A percentile compares a stretch with the other conserved stretches of the same genome.
Conservation (phyloP, 129 eudicot species). For the Lonicera japonica region DNA sequence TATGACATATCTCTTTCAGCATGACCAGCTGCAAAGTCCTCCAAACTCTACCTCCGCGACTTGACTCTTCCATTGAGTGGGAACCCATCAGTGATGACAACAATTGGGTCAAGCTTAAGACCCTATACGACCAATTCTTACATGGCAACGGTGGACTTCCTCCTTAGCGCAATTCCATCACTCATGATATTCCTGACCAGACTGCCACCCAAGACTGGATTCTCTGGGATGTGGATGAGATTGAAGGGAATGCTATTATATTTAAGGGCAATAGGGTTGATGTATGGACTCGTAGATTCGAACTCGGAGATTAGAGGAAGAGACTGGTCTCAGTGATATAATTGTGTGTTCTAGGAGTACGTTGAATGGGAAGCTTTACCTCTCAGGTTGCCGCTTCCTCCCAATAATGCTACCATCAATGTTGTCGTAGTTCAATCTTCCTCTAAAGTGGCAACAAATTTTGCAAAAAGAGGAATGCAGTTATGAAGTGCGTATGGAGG, state of each 20-base stretch:
- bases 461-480: too few species aligned
- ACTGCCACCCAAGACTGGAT: conserved; percentile 73
- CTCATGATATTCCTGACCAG: conserved; percentile 69
- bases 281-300: too few species aligned
- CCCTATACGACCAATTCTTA: conserved; percentile 55
- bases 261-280: conserved; percentile 45
- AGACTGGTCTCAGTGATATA: conserved; percentile 44
- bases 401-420: conserved; percentile 67
- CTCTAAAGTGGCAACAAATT: conserved; percentile 3
- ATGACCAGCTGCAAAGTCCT: too few species aligned
- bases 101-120: conserved; percentile 47
- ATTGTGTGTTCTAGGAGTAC: conserved; percentile 66
- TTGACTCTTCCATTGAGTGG: conserved; percentile 78
- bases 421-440: conserved; percentile 68
- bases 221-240: too few species aligned
- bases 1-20: too few species aligned
- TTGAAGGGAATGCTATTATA: too few species aligned
- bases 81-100: conserved; percentile 46
- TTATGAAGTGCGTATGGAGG: too few species aligned
- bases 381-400: conserved; percentile 78
- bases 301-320: conserved; percentile 52
- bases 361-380: conserved; percentile 79
- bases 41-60: too few species aligned
- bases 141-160: too few species aligned
- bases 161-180: conserved; percentile 72